These are phyloP conservation scores for Pelargonium australe DNA, from an alignment of 441 rosid genomes.

Conservation along the genomic window DNA sequence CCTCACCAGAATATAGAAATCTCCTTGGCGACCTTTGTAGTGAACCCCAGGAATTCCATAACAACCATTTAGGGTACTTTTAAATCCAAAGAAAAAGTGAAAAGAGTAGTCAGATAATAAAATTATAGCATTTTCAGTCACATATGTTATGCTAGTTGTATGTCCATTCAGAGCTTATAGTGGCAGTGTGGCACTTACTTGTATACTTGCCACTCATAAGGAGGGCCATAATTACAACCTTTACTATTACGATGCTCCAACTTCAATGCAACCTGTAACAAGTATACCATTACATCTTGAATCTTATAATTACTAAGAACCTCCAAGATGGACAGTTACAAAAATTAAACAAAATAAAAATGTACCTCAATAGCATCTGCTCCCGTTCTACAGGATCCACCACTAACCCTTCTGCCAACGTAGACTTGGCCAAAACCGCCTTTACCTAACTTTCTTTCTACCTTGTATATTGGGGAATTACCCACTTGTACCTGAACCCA, in stretches of 20 bases:
- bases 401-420: slow-evolving; percentile 44
- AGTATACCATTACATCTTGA: slow-evolving; percentile 10
- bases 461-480: slow-evolving; percentile 53
- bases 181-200: slow-evolving; percentile 38
- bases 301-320: background rate
- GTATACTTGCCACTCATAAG: slow-evolving; percentile 97
- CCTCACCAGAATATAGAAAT: slow-evolving; percentile 85
- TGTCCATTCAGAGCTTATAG: background rate
- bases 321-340: slow-evolving; percentile 2
- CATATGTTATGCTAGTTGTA: background rate
- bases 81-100: slow-evolving; percentile 12
- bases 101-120: background rate
- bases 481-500: slow-evolving; percentile 52
- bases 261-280: slow-evolving; percentile 70
- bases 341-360: background rate
- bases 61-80: slow-evolving; percentile 82
- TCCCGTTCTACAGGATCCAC: slow-evolving; percentile 38
- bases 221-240: slow-evolving; percentile 90
- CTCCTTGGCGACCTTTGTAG: slow-evolving; percentile 87
- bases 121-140: background rate
- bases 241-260: slow-evolving; percentile 89
- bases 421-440: slow-evolving; percentile 70
- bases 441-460: slow-evolving; percentile 38
- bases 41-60: slow-evolving; percentile 93
- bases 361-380: slow-evolving; percentile 49